Base-by-base conservation (phyloP, 352 stramenopile species). In the Phytophthora cryptogea region DNA sequence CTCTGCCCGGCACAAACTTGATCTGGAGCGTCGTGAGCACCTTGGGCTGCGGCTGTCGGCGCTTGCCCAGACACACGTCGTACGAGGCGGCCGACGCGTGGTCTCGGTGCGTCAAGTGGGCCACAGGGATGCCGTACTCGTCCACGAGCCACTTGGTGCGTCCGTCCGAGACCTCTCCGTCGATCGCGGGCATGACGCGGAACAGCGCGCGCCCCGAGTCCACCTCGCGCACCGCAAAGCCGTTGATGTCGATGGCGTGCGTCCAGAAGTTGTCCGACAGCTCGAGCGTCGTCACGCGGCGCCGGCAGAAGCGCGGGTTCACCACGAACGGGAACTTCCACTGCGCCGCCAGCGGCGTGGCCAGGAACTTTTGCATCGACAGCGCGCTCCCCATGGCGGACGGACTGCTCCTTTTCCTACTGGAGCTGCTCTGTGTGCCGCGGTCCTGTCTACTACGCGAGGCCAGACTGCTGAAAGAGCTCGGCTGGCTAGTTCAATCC, bases 281-380 rank as follows among this genome's bases (percentile, higher is more conserved):
- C 40, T 67, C 68, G 30, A 81, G 43, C 35, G 66, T 75, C 52
- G 66, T 72, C 20, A 64, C 49, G 36, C 63, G 72, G 13, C 61
- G 45, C 5, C 60, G 62, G 42, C 72, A 72, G 49, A 81, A 81
- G 47, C 72, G 72, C 16, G 59, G 69, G 55, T 70, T 78, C 11
- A 81, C 65, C 32, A 69, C 60, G 54, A 74, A 77, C 40, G 72
- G 72, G 50, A 78, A 81, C 44, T 75, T 71, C 66, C 63, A 75
- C 51, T 81, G 72, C 55, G 65, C 49, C 13, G 51, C 39, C 23
- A 81, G 60, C 20, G 69, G 68, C 32, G 59, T 67, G 9, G 55
- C 53, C 43, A 81, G 53, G 42, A 75, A 72, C 50, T 69, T 70
- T 50, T 76, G 43, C 50, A 66, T 72, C 35, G 66, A 74, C 23